A percentile compares a stretch with the other conserved stretches of the same genome.
Conservation (phyloP, 1,284 basidiomycete genomes). For the Ceratobasidium papillatum region DNA sequence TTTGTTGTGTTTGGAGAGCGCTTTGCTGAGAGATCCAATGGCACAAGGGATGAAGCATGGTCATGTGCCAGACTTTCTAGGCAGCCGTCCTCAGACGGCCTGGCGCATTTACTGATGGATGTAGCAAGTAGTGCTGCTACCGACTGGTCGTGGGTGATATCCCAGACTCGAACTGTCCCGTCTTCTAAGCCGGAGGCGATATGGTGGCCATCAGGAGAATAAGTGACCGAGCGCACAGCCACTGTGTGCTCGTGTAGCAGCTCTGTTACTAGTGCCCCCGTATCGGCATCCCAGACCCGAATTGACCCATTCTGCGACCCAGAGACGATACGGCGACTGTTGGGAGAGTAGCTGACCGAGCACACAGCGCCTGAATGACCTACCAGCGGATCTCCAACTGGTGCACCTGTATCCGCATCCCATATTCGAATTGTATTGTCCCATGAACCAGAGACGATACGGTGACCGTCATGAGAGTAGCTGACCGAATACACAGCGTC, state of each 20-base stretch:
- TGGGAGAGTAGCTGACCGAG: conserved; percentile 6
- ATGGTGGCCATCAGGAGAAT: conserved; percentile 24
- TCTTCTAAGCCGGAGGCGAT: conserved; percentile 38
- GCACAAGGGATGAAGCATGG: not conserved
- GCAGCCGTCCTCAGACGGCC: not conserved
- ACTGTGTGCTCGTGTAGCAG: not conserved
- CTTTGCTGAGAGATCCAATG: not conserved
- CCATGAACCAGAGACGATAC: not conserved
- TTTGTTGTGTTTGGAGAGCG: not conserved
- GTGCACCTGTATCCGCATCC: not conserved
- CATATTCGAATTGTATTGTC: not conserved
- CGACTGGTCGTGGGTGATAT: not conserved
- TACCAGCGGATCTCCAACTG: not conserved
- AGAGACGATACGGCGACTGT: not conserved
- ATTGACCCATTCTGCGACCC: not conserved
- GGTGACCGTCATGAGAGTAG: not conserved
- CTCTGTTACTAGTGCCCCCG: not conserved
- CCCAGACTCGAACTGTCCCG: not conserved
- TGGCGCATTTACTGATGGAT: not conserved
- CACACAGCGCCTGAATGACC: conserved; percentile 3
- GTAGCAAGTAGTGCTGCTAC: not conserved
- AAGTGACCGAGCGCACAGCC: conserved; percentile 16
- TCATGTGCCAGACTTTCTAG: not conserved
- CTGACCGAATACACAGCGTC: not conserved
- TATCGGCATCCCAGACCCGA: conserved; percentile 19